Percentiles rank a stretch among this genome's conserved stretches.
phyloP scores from a whole-genome alignment of 129 eudicot species.

The Saposhnikovia divaricata region DNA sequence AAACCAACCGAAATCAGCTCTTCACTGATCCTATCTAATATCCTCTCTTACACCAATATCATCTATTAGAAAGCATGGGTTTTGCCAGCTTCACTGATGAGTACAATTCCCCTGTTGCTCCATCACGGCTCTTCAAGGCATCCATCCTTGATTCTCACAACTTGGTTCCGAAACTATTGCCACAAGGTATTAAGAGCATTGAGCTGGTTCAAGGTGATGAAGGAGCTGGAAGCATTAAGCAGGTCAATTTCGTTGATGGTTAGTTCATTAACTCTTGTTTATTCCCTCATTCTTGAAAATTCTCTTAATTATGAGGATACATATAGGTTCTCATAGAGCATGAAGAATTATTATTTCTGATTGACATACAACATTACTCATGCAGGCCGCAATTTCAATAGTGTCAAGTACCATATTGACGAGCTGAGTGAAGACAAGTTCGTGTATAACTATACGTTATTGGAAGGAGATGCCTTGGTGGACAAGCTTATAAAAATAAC shows the following conservation, averaged over 20 bases:
- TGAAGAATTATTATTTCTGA: neutral
- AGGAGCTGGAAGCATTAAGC: neutral
- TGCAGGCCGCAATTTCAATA: neutral
- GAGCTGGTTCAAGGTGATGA: neutral
- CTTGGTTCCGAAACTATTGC: neutral
- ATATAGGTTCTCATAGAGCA: neutral
- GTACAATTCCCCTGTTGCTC: neutral
- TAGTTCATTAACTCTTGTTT: neutral
- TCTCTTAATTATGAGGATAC: neutral
- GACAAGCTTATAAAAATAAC: neutral
- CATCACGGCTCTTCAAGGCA: neutral
- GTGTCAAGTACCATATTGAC: neutral
- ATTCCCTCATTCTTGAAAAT: neutral
- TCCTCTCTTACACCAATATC: neutral
- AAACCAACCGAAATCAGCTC: neutral
- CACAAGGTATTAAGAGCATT: neutral
- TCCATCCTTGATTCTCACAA: neutral
- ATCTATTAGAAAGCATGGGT: neutral
- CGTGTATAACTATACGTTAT: neutral
- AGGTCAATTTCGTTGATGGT: neutral
- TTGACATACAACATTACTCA: neutral
- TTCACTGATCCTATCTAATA: neutral
- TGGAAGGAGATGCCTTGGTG: constrained; percentile 5
- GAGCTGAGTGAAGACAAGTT: constrained; percentile 4
- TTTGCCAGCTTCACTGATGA: constrained; percentile 1